Evolutionary conservation across 2,329 filamentous ascomycete species (phyloP), one percentile per base, ranked within the genome.

Genomic region (Xylariaceae sp.): DNA sequence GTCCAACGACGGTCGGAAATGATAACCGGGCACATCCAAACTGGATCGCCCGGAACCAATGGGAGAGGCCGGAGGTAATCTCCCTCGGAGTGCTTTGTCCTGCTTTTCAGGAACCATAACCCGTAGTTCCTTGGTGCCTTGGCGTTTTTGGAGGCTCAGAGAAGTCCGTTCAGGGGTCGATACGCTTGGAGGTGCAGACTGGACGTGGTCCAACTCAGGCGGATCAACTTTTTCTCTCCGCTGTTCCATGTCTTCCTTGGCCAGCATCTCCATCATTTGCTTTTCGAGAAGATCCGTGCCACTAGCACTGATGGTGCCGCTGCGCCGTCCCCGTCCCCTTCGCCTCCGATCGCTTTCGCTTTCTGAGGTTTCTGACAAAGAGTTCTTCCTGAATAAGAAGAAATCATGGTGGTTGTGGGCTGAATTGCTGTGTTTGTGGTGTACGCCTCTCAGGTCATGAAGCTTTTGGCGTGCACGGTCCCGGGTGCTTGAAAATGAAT

Each of bases 211-310:
- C 3, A 52, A 17, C 15, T 52, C 57, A 19, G 46, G 49, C 4
- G 19, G 16, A 22, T 29, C 7, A 7, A 44, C 27, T 5, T 39
- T 40, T 27, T 44, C 56, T n/a, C 58, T 46, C 16, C 65, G 63
- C 25, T 60, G 58, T 27, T 66, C 63, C 10, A 57, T 55, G 5
- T 63, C 65, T 49, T 79, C 74, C 39, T 65, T 66, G 5, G 69
- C 69, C 39, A 78, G 64, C 60, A 77, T 70, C 37, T 77, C 72
- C 37, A 68, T 57, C 72, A 79, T 78, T 47, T 78, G 75, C 50
- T 72, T 76, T 40, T 76, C 71, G 10, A 79, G 55, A 10, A 78
- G 57, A 36, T 75, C 69, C 39, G 67, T 69, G 16, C 61, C 63
- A 28, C 57, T 64, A 43, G 65, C 70, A 29, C 64, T 66, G 35